A percentile compares a stretch with the other conserved stretches of the same genome.
Evolutionary conservation across 495 filamentous ascomycete genomes (phyloP).

Genomic region (Penicillium ochrochloron): DNA sequence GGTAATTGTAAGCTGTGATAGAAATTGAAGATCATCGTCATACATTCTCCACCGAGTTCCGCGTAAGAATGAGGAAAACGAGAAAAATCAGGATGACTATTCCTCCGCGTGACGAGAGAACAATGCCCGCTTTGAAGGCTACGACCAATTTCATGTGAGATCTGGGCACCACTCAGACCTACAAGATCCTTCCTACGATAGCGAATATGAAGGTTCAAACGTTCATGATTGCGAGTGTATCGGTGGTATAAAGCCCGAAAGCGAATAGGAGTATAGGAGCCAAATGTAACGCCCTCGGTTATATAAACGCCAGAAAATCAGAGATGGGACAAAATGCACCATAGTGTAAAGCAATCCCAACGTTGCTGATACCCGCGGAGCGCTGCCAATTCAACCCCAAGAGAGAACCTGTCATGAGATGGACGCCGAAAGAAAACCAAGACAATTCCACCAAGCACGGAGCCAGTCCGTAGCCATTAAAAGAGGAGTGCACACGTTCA

Average conservation of each 20-base stretch:
- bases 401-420: slow-evolving; percentile 8
- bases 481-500: slow-evolving; percentile 6
- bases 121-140: neutral
- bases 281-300: slow-evolving; percentile 15
- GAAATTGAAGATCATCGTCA: neutral
- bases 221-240: slow-evolving; percentile 16
- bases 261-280: slow-evolving; percentile 1
- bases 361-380: slow-evolving; percentile 4
- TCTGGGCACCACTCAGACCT: neutral
- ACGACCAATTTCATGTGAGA: neutral
- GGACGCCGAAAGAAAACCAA: slow-evolving; percentile 14
- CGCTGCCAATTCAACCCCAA: neutral
- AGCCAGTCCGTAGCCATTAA: slow-evolving; percentile 22
- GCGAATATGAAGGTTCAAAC: neutral
- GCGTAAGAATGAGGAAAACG: neutral
- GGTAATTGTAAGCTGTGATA: neutral
- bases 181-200: neutral
- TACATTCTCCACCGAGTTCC: neutral
- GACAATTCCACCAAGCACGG: slow-evolving; percentile 16
- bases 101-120: neutral
- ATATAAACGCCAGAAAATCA: slow-evolving; percentile 22
- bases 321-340: slow-evolving; percentile 1
- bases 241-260: slow-evolving; percentile 24
- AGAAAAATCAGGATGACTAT: neutral
- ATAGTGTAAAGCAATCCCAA: neutral